These are phyloP conservation scores for Arthrobotrys sinensis DNA, from an alignment of 2,329 filamentous ascomycete species.

Conservation along the genomic window DNA sequence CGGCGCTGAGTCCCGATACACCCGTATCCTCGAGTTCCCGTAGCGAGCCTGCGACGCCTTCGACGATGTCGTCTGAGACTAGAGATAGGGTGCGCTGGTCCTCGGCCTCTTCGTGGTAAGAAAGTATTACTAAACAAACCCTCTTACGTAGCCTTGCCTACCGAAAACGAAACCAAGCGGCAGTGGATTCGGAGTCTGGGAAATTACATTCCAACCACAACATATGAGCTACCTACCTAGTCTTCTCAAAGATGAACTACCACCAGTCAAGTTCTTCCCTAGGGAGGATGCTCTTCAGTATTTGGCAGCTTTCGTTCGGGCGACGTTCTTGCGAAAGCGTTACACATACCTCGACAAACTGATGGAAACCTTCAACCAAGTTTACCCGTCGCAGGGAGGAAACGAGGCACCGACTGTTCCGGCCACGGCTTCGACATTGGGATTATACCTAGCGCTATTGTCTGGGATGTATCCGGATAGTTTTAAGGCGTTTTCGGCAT, in stretches of 20 bases:
- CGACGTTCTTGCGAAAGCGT: constrained; percentile 39
- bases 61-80: constrained; percentile 39
- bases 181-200: constrained; percentile 47
- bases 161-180: constrained; percentile 32
- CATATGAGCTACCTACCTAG: constrained; percentile 46
- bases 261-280: constrained; percentile 52
- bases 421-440: constrained; percentile 40
- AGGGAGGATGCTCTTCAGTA: constrained; percentile 46
- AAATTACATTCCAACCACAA: constrained; percentile 52
- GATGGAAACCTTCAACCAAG: constrained; percentile 54
- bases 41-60: constrained; percentile 54
- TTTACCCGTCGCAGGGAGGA: constrained; percentile 32
- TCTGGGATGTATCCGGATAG: constrained; percentile 59
- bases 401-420: constrained; percentile 43
- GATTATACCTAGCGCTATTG: constrained; percentile 51
- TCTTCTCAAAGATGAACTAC: constrained; percentile 47
- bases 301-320: constrained; percentile 28
- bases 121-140: constrained; percentile 4
- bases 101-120: not conserved
- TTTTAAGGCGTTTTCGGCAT: constrained; percentile 50
- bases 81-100: constrained; percentile 10
- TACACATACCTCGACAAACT: constrained; percentile 53
- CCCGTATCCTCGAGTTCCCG: constrained; percentile 49
- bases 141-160: constrained; percentile 16
- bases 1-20: constrained; percentile 48